phyloP scores from a whole-genome alignment of 805 yeast species.

The Novakomyces olei region DNA sequence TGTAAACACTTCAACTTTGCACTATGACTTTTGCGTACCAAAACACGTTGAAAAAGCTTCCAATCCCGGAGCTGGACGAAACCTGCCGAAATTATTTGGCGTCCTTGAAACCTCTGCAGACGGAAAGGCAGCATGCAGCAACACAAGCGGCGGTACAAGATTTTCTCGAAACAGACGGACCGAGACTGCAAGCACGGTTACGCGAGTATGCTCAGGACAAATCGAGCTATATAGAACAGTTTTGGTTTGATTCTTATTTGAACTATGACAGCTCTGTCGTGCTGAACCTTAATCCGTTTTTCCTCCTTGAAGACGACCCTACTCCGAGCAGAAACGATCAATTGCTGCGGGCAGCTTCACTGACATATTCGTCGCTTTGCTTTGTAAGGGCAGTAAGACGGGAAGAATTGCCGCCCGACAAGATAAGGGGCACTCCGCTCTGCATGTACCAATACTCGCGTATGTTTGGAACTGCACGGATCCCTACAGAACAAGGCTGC shows the following conservation, averaged over 20 bases:
- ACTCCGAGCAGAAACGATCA: slow-evolving; percentile 39
- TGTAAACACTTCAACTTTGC: too few species aligned
- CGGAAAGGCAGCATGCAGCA: slow-evolving; percentile 40
- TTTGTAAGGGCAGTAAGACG: slow-evolving; percentile 61
- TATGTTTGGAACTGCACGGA: slow-evolving; percentile 68
- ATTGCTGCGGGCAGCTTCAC: slow-evolving; percentile 57
- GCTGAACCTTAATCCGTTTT: slow-evolving; percentile 75
- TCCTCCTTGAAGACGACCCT: slow-evolving; percentile 78
- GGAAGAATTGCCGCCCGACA: slow-evolving; percentile 52
- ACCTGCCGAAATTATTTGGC: slow-evolving; percentile 46
- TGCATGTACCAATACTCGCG: slow-evolving; percentile 85
- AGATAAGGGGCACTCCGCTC: slow-evolving; percentile 38
- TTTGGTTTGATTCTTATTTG: slow-evolving; percentile 81
- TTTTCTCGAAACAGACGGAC: slow-evolving; percentile 34
- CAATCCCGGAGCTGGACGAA: slow-evolving; percentile 53
- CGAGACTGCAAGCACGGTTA: slow-evolving; percentile 39
- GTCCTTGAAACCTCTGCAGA: slow-evolving; percentile 54
- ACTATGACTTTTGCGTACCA: slow-evolving; percentile 44
- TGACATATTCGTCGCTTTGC: slow-evolving; percentile 54
- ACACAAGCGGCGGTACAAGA: slow-evolving; percentile 36
- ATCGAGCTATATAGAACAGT: slow-evolving; percentile 73
- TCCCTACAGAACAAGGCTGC: slow-evolving; percentile 67
- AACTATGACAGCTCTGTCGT: slow-evolving; percentile 66
- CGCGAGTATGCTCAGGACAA: slow-evolving; percentile 38
- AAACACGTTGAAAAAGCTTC: slow-evolving; percentile 37